Conservation (phyloP, 2,329 filamentous ascomycete genomes). For the Xylaria sp. region DNA sequence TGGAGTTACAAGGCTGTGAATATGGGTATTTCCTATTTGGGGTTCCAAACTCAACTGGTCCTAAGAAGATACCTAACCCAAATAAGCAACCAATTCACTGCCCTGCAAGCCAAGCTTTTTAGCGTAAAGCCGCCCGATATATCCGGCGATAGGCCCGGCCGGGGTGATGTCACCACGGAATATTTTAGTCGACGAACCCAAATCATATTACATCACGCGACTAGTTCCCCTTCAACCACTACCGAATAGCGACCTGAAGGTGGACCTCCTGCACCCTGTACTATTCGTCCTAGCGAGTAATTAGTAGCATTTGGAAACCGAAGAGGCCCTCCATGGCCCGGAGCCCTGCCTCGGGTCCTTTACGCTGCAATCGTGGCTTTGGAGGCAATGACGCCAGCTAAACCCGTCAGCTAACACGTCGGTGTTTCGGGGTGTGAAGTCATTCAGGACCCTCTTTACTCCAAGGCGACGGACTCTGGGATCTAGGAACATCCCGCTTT, state of each 20-base stretch:
- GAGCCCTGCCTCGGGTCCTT: not conserved
- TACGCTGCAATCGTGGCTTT: conserved; percentile 26
- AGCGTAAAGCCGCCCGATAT: conserved; percentile 1
- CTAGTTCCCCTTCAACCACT: not conserved
- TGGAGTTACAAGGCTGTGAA: conserved; percentile 1
- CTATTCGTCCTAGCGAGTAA: not conserved
- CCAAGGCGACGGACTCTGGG: conserved; percentile 19
- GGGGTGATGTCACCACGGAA: conserved; percentile 16
- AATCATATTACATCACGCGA: conserved; percentile 15
- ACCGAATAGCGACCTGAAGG: not conserved
- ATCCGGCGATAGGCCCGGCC: conserved; percentile 3
- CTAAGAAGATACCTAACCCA: not conserved
- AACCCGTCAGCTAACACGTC: conserved; percentile 14
- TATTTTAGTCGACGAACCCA: not conserved
- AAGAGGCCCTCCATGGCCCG: not conserved
- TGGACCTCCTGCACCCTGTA: not conserved
- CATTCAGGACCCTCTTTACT: conserved; percentile 13
- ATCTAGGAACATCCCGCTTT: conserved; percentile 24
- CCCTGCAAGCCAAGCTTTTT: conserved; percentile 4
- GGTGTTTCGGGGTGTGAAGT: conserved; percentile 32
- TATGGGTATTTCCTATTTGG: not conserved
- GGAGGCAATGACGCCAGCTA: conserved; percentile 30
- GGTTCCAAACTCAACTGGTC: not conserved
- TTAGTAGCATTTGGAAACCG: not conserved
- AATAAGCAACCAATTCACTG: not conserved